phyloP scores from a whole-genome alignment of 495 filamentous ascomycete genomes.

The Neurospora sp. region DNA sequence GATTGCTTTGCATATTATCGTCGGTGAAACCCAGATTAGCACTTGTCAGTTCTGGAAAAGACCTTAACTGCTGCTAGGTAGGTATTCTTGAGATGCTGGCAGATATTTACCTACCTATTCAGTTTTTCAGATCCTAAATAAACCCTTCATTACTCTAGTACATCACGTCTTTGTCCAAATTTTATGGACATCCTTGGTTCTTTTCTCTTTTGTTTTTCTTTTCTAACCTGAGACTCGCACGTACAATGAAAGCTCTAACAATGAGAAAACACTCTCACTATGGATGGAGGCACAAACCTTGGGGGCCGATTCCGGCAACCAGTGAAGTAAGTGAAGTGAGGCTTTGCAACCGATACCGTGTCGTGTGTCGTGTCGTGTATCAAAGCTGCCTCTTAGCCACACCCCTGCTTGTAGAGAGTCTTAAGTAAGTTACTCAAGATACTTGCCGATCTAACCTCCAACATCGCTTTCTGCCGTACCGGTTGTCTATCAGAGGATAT shows the following conservation, averaged over 20 bases:
- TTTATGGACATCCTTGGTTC: not conserved
- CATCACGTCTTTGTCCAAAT: no score
- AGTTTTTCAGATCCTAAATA: no score
- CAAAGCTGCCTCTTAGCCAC: not conserved
- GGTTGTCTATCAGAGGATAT: not conserved
- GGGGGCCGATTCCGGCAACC: not conserved
- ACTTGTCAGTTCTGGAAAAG: no score
- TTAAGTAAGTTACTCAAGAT: not conserved
- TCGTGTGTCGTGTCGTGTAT: not conserved
- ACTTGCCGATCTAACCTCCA: not conserved
- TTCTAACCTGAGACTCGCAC: no score
- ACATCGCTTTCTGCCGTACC: not conserved
- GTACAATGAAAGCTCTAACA: no score
- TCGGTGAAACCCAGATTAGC: no score
- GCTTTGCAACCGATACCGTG: not conserved
- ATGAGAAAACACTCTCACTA: not conserved
- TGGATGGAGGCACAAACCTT: not conserved
- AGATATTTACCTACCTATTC: no score
- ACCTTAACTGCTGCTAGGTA: no score
- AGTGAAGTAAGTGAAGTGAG: not conserved
- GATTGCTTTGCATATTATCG: no score
- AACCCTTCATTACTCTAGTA: no score
- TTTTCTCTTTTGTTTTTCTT: not conserved
- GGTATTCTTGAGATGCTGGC: no score
- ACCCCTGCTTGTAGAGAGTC: not conserved